Conservation (phyloP, 1,284 basidiomycete genomes). For the Boletus hoseneyae region DNA sequence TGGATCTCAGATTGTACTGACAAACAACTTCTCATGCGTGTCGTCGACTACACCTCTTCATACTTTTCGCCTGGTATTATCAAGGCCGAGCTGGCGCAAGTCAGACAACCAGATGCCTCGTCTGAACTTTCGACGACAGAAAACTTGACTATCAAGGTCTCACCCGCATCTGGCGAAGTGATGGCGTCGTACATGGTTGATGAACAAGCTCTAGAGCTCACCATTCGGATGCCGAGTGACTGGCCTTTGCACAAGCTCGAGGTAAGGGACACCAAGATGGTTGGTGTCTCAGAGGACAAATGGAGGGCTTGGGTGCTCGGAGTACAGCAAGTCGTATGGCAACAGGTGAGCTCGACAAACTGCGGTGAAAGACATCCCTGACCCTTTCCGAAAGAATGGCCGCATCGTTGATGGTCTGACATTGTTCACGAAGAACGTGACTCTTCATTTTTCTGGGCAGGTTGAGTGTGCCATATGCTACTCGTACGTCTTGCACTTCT, state of each 20-base stretch:
- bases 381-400: constrained; percentile 62
- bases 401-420: constrained; percentile 88
- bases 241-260: constrained; percentile 92
- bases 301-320: constrained; percentile 96
- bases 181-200: constrained; percentile 85
- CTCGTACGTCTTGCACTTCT: constrained; percentile 57
- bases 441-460: constrained; percentile 89
- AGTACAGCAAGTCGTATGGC: constrained; percentile 89
- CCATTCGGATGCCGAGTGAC: constrained; percentile 82
- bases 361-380: constrained; percentile 18
- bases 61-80: constrained; percentile 93
- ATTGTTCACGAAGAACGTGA: constrained; percentile 93
- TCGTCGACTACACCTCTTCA: constrained; percentile 79
- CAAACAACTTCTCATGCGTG: constrained; percentile 74
- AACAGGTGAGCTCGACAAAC: constrained; percentile 56
- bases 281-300: constrained; percentile 86
- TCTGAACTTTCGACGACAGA: constrained; percentile 73
- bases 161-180: constrained; percentile 68
- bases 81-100: constrained; percentile 73
- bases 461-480: constrained; percentile 95
- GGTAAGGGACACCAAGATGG: constrained; percentile 79
- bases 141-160: constrained; percentile 78
- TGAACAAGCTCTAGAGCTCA: constrained; percentile 92
- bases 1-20: constrained; percentile 92
- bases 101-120: constrained; percentile 63